Conservation (phyloP, 202 grass and related monocot genomes). For the Elaeis oleifera region DNA sequence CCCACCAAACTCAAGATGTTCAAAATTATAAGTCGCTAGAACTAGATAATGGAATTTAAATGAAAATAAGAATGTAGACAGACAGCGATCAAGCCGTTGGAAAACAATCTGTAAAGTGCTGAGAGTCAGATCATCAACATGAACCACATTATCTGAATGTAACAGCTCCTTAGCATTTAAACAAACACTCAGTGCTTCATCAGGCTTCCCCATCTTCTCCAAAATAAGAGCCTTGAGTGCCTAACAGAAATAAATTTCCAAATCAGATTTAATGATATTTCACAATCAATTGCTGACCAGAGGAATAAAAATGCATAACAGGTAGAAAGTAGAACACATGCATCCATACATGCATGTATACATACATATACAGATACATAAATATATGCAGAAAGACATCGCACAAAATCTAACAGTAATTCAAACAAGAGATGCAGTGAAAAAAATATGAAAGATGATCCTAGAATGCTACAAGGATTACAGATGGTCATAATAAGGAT, state of each 20-base stretch:
- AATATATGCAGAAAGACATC: too few species aligned
- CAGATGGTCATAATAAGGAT: too few species aligned
- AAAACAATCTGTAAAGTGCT: conserved; percentile 97
- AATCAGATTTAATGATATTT: too few species aligned
- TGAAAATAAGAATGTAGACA: conserved; percentile 19
- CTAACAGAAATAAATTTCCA: conserved; percentile 39
- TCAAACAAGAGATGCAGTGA: too few species aligned
- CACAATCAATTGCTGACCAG: too few species aligned
- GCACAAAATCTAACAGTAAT: too few species aligned
- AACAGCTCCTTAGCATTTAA: conserved; percentile 74
- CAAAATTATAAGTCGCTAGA: neutral
- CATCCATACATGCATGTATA: too few species aligned
- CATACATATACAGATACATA: too few species aligned
- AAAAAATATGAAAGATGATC: too few species aligned
- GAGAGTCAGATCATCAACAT: conserved; percentile 90
- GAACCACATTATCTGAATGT: conserved; percentile 60
- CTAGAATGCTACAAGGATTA: too few species aligned
- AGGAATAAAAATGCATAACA: too few species aligned
- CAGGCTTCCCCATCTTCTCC: conserved; percentile 92
- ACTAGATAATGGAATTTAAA: neutral
- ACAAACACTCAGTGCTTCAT: conserved; percentile 67
- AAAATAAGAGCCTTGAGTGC: conserved; percentile 94
- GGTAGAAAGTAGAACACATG: too few species aligned
- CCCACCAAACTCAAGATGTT: conserved; percentile 11
- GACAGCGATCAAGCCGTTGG: conserved; percentile 89